Evolutionary conservation across 805 yeast genomes (phyloP).

Genomic region (Hanseniaspora nectarophila): DNA sequence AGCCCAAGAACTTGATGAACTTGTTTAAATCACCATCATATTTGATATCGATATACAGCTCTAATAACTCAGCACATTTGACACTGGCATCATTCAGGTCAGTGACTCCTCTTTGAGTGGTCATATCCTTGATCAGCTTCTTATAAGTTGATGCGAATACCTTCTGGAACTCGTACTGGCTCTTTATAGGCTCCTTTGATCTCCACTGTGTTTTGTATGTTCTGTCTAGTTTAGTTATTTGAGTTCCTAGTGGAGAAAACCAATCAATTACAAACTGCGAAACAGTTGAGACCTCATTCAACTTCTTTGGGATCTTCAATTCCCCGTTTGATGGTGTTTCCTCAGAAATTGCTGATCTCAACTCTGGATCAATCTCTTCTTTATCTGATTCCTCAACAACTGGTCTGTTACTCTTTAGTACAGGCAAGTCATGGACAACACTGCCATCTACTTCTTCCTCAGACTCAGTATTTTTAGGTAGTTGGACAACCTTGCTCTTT

Average conservation of each 20-base stretch:
- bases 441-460: neutral
- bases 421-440: neutral
- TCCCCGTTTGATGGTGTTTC: neutral
- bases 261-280: constrained; percentile 6
- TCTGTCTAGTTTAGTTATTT: constrained; percentile 8
- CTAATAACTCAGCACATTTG: neutral
- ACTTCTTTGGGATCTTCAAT: neutral
- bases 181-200: constrained; percentile 4
- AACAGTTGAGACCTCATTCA: neutral
- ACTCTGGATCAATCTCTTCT: constrained; percentile 1
- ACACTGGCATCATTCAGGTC: constrained; percentile 6
- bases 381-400: neutral
- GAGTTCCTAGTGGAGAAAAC: constrained; percentile 1
- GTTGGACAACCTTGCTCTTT: neutral
- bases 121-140: constrained; percentile 3
- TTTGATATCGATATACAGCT: neutral
- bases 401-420: neutral
- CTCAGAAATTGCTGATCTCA: neutral
- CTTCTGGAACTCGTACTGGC: constrained; percentile 11
- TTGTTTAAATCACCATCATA: constrained; percentile 1
- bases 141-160: neutral
- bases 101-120: neutral
- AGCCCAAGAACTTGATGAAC: constrained; percentile 1
- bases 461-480: neutral
- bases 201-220: constrained; percentile 5